Evolutionary conservation across 306 rosid genomes (phyloP).

Genomic region (Quercus cerris): DNA sequence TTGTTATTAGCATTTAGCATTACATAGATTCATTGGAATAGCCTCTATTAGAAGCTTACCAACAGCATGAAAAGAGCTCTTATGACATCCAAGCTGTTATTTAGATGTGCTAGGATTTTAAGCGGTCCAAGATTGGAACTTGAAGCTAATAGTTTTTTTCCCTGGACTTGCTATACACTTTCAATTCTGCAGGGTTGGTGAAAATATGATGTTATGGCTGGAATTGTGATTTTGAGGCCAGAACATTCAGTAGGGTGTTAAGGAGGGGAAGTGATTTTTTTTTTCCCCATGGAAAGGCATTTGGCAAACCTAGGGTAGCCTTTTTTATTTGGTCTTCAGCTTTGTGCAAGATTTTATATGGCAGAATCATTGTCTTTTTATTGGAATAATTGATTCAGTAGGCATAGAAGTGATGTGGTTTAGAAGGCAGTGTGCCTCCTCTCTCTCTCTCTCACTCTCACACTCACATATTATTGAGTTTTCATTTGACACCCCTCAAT

Average conservation of each 20-base stretch:
- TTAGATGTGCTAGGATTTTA: neutral
- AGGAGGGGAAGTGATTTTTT: neutral
- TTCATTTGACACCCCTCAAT: neutral
- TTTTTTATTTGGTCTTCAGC: too few species aligned
- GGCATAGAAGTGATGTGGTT: neutral
- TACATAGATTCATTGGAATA: too few species aligned
- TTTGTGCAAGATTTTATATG: too few species aligned
- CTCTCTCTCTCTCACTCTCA: neutral
- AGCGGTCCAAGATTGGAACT: neutral
- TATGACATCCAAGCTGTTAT: neutral
- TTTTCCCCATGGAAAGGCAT: neutral
- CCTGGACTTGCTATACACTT: too few species aligned
- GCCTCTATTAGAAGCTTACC: neutral
- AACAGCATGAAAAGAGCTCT: neutral
- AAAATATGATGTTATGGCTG: neutral
- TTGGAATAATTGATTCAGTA: neutral
- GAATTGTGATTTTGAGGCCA: neutral
- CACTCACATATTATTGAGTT: neutral
- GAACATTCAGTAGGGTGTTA: neutral
- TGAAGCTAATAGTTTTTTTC: neutral
- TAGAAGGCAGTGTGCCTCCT: neutral
- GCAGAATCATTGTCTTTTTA: too few species aligned
- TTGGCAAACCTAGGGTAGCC: neutral
- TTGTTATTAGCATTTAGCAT: neutral
- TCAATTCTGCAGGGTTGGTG: too few species aligned